These are phyloP conservation scores for Trichocladium uniseriatum DNA, from an alignment of 495 filamentous ascomycete genomes.

Conservation along the genomic window DNA sequence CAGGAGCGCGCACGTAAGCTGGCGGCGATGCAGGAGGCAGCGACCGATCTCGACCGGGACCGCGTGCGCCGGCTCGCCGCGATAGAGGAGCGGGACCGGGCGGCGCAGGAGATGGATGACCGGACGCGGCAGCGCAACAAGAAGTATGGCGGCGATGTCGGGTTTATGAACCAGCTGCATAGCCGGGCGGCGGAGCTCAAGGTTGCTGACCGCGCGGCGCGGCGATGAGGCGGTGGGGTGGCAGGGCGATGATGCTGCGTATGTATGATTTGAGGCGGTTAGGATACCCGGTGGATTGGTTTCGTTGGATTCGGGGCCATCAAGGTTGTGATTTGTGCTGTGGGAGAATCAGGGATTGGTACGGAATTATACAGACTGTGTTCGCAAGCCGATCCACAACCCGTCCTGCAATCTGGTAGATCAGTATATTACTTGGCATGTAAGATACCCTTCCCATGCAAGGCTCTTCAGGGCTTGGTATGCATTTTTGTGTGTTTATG, in stretches of 20 bases:
- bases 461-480: neutral
- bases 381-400: no score
- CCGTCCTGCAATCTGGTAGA: neutral
- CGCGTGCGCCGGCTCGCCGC: constrained; percentile 62
- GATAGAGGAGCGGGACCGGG: constrained; percentile 55
- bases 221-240: constrained; percentile 5
- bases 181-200: constrained; percentile 49
- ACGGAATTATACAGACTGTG: no score
- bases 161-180: constrained; percentile 51
- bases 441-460: no score
- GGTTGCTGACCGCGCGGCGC: constrained; percentile 31
- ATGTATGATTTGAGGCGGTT: neutral
- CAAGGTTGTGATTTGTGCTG: neutral
- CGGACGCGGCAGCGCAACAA: constrained; percentile 45
- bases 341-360: no score
- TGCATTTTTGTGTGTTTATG: no score
- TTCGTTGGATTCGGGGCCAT: neutral
- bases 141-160: constrained; percentile 52
- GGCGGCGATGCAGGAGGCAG: constrained; percentile 80
- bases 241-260: neutral
- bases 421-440: neutral
- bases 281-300: neutral
- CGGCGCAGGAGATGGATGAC: constrained; percentile 55
- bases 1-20: constrained; percentile 58
- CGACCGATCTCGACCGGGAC: constrained; percentile 64